Percentiles rank a stretch among this genome's conserved stretches.
These are phyloP conservation scores for Pyrrhoderma lamaoense DNA, from an alignment of 1,284 basidiomycete genomes.

Conservation along the genomic window DNA sequence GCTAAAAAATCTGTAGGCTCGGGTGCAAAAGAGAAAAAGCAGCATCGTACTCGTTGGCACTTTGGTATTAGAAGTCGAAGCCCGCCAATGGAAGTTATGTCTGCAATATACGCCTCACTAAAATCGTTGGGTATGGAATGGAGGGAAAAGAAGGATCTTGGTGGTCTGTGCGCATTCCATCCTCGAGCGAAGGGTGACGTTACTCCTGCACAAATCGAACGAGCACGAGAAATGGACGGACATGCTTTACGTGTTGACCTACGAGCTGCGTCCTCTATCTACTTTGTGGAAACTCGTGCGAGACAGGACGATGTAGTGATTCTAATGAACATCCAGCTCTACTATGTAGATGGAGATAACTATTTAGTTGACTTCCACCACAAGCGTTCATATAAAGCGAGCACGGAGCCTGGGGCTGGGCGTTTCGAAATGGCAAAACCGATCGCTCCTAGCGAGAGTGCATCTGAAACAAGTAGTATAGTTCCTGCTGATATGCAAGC, in stretches of 20 bases:
- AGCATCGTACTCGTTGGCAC: constrained; percentile 85
- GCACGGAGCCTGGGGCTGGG: constrained; percentile 52
- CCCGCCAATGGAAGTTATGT: constrained; percentile 98
- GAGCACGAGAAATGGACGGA: constrained; percentile 57
- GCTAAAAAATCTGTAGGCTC: constrained; percentile 43
- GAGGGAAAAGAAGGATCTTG: constrained; percentile 75
- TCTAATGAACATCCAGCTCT: constrained; percentile 95
- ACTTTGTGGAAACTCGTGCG: constrained; percentile 92
- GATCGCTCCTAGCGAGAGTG: constrained; percentile 39
- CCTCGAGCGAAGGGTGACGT: constrained; percentile 16
- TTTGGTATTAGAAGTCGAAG: constrained; percentile 94
- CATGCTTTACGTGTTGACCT: constrained; percentile 48
- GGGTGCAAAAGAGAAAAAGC: constrained; percentile 50
- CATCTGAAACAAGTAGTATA: constrained; percentile 40
- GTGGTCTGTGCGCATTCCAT: constrained; percentile 52
- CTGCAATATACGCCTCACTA: constrained; percentile 94
- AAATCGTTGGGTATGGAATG: constrained; percentile 96
- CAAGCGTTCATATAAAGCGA: constrained; percentile 81
- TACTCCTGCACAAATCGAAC: constrained; percentile 44
- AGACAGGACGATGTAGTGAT: constrained; percentile 88
- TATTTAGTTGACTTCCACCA: constrained; percentile 98
- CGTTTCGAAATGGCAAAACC: constrained; percentile 56
- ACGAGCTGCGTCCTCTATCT: constrained; percentile 67
- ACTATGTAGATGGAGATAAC: constrained; percentile 92
- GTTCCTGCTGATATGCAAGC: constrained; percentile 24